Percentiles rank a stretch among this genome's conserved stretches.
phyloP scores from a whole-genome alignment of 495 filamentous ascomycete genomes.

The Letharia lupina region DNA sequence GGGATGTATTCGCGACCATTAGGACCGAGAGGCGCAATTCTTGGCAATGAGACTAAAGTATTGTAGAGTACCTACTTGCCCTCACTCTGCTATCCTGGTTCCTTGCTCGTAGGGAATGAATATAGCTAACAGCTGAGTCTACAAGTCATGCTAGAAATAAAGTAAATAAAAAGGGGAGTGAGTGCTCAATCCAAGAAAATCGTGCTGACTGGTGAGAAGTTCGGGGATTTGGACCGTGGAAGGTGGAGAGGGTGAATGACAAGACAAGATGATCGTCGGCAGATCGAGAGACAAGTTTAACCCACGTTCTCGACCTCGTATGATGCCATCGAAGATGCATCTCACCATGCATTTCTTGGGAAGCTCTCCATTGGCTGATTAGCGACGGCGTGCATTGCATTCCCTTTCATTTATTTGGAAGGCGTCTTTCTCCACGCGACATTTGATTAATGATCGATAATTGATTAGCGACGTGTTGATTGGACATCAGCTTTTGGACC shows the following conservation, averaged over 20 bases:
- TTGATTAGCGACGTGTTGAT: constrained; percentile 1
- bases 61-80: too few species aligned
- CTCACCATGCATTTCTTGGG: not conserved
- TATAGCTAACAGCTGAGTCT: too few species aligned
- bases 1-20: constrained; percentile 1
- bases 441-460: too few species aligned
- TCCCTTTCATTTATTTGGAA: not conserved
- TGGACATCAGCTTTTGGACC: constrained; percentile 1
- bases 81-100: too few species aligned
- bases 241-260: too few species aligned
- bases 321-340: constrained; percentile 6
- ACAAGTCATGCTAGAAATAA: too few species aligned
- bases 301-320: not conserved
- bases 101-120: too few species aligned
- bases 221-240: too few species aligned
- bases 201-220: too few species aligned
- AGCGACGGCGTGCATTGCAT: not conserved
- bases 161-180: too few species aligned
- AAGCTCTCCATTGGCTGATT: not conserved
- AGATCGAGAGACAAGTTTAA: not conserved
- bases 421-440: constrained; percentile 1
- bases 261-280: not conserved
- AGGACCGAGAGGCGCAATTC: not conserved
- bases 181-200: too few species aligned
- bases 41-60: not conserved